phyloP scores from a whole-genome alignment of 2,329 filamentous ascomycete genomes.

The Fusarium virguliforme region DNA sequence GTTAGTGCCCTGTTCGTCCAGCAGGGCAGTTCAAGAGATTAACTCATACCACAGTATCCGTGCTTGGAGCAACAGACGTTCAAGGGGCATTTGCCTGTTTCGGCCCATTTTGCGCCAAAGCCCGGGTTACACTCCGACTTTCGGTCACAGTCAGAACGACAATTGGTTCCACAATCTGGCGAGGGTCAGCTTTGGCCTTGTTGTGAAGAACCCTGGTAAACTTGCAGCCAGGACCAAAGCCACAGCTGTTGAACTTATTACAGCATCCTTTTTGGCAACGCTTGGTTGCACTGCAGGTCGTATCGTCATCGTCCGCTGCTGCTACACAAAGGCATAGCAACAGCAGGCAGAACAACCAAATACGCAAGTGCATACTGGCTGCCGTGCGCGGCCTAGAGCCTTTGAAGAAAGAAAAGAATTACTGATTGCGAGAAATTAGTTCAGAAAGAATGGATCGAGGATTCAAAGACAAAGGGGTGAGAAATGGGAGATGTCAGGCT shows the following conservation, averaged over 20 bases:
- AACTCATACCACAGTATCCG: slow-evolving; percentile 32
- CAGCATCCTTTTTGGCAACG: slow-evolving; percentile 25
- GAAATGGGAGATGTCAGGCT: too few species aligned
- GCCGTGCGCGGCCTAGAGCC: too few species aligned
- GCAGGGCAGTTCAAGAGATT: neutral
- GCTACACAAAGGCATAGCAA: slow-evolving; percentile 24
- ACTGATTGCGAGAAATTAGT: too few species aligned
- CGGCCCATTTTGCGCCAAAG: slow-evolving; percentile 16
- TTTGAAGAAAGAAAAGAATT: too few species aligned
- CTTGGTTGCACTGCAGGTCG: slow-evolving; percentile 29
- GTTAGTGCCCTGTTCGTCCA: neutral
- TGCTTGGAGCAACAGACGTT: slow-evolving; percentile 33
- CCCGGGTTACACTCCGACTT: slow-evolving; percentile 30
- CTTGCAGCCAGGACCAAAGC: slow-evolving; percentile 31
- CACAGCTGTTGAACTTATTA: slow-evolving; percentile 25
- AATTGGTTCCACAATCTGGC: slow-evolving; percentile 13
- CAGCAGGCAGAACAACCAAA: slow-evolving; percentile 15
- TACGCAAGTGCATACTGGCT: slow-evolving; percentile 1
- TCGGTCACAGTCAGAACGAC: slow-evolving; percentile 20
- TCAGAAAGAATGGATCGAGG: too few species aligned
- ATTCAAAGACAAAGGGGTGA: too few species aligned
- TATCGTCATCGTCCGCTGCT: slow-evolving; percentile 19
- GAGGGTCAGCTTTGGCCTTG: neutral
- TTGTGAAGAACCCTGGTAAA: neutral
- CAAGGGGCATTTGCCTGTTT: slow-evolving; percentile 16